Base-by-base conservation (phyloP, 1,284 basidiomycete genomes). In the Ustilago cynodontis region DNA sequence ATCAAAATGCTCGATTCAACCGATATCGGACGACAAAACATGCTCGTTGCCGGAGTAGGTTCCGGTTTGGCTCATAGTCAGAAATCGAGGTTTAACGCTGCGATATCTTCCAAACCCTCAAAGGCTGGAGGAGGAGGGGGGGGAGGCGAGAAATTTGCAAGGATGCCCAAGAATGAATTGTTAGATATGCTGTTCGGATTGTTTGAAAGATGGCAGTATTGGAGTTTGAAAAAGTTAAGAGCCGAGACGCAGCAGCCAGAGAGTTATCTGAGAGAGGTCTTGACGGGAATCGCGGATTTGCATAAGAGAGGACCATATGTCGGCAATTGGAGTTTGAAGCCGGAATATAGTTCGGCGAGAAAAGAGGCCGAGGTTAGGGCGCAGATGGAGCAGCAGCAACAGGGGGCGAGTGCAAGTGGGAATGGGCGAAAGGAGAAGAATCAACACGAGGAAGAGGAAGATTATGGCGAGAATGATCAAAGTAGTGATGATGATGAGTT, bases 231-330 rank as follows among this genome's bases (percentile, higher is more conserved):
- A 74, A 88, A 90, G 18, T 87, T 98, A 58, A 90, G 93, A 52
- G 91, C 92, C 72, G 91, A 90, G 61, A 93, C 93, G 0, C 92
- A 95, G 84, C 95, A 98, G 86, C 95, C 95, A 1, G 93, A 96
- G 86, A 91, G 89, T 16, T 98, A 94, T 86, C 89, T 98, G 65
- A 93, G 94, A 79, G 94, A 98, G 80, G 91, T 94, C 0, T 87
- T 98, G 55, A 88, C 88, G 49, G 92, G 94, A 73, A 92, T 98
- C 53, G 95, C 93, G 1, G 90, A 89, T 69, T 88, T 94, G 53
- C 91, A 95, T 85, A 91, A 91, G 63, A 91, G 91, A 58, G 95
- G 95, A 1, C 86, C 87, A n/a, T 89, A 89, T 64, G 82, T 85
- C 18, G 87, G 88, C 35, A 86, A 88, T 78, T 89, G 87, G 80